Evolutionary conservation across 108 stramenopile genomes (phyloP), one percentile per base, ranked within the genome.

Genomic region (Nitzschia sp.): DNA sequence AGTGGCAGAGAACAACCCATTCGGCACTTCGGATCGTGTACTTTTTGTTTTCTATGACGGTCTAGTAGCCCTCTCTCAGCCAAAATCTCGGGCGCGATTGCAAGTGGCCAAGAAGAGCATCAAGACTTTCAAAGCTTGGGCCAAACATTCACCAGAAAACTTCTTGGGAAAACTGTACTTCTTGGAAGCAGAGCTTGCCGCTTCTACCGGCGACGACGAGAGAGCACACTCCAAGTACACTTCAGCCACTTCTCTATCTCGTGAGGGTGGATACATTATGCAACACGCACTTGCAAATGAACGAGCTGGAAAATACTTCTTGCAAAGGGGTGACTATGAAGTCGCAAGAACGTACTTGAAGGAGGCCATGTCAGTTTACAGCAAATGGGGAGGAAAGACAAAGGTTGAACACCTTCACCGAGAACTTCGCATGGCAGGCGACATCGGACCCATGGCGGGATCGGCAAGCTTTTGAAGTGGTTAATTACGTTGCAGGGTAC

Each of bases 271-370:
- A 76, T 84, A 55, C 34, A 65, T 72, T 64, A 76, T 62, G 75
- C 57, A 84, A 58, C 68, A 84, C 42, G 83, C 77, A 15, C 54
- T 84, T 22, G 83, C 80, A 19, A 57, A 80, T 43, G 83, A 84
- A 57, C 62, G 76, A 52, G 53, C 65, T 20, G 80, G 78, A 38
- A 76, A 60, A 34, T 70, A 51, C 34, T 68, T 68, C 48, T 38
- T 70, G 15, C 57, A 39, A 29, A 54, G 20, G 63, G 60, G 56
- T 61, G 72, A 57, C 46, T 54, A 2, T 41, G 75, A 57, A 65
- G 66, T 20, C 43, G 52, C 61, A 52, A 40, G 29, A 63, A 62
- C 26, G 54, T 52, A 41, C 42, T 69, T 83, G 58, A 53, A 56
- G 37, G 64, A 76, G 34, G 76, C 80, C 41, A 43, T 79, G 40